phyloP scores from a whole-genome alignment of 805 yeast genomes.

The Lipomyces mesembrius region DNA sequence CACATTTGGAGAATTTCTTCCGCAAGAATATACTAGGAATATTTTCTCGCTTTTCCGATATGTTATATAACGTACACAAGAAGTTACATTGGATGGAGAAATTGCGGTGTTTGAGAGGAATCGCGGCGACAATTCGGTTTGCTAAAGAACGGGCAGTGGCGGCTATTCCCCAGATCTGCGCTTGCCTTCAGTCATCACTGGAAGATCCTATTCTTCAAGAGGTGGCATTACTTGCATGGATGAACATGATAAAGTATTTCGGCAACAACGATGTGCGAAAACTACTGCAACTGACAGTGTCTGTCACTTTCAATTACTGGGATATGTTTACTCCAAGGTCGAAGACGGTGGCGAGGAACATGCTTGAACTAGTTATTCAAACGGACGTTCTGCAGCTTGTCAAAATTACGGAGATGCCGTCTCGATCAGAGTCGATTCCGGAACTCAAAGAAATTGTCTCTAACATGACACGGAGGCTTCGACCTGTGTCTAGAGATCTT shows the following conservation, averaged over 20 bases:
- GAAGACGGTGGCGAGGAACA: constrained; percentile 56
- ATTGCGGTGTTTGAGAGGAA: constrained; percentile 70
- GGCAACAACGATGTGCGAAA: constrained; percentile 62
- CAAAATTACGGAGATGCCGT: constrained; percentile 41
- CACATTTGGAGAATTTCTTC: constrained; percentile 50
- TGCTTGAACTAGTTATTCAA: constrained; percentile 49
- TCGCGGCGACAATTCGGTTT: constrained; percentile 65
- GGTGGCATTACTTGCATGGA: constrained; percentile 71
- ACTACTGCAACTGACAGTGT: constrained; percentile 72
- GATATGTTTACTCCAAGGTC: constrained; percentile 54
- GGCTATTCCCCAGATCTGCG: constrained; percentile 81
- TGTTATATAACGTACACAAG: constrained; percentile 74
- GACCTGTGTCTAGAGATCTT: constrained; percentile 12
- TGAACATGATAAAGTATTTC: constrained; percentile 59
- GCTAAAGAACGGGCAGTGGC: constrained; percentile 61
- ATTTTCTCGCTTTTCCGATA: constrained; percentile 77
- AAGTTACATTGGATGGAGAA: constrained; percentile 74
- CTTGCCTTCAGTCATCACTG: constrained; percentile 80
- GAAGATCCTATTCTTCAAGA: constrained; percentile 64
- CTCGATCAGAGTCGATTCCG: constrained; percentile 21
- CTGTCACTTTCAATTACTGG: constrained; percentile 76
- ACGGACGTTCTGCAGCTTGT: constrained; percentile 35
- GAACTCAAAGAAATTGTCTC: constrained; percentile 20
- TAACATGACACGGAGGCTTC: constrained; percentile 1
- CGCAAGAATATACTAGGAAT: constrained; percentile 71